Conservation (phyloP, 306 rosid species). For the Styphnolobium japonicum region DNA sequence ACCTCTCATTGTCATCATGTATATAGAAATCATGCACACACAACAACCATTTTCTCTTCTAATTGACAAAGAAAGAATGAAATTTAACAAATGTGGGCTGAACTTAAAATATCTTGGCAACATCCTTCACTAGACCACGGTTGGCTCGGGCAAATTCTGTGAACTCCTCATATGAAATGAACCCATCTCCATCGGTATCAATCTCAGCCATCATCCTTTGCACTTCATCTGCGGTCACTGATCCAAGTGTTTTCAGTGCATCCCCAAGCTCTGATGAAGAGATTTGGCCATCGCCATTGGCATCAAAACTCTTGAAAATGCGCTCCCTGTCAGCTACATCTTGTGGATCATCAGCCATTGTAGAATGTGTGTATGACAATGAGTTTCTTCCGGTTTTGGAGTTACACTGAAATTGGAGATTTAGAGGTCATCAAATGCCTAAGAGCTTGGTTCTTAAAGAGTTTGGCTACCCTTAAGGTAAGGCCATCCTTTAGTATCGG, state of each 20-base stretch:
- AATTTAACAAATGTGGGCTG: neutral
- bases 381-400: slow-evolving; percentile 3
- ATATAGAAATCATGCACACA: slow-evolving; percentile 17
- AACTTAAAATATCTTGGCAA: slow-evolving; percentile 64
- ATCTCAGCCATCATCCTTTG: slow-evolving; percentile 70
- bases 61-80: neutral
- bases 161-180: slow-evolving; percentile 65
- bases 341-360: slow-evolving; percentile 34
- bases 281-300: slow-evolving; percentile 69
- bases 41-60: neutral
- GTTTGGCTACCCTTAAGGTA: neutral
- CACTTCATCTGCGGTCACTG: slow-evolving; percentile 56
- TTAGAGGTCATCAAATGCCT: slow-evolving; percentile 9
- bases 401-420: slow-evolving; percentile 17
- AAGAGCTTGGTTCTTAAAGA: slow-evolving; percentile 28
- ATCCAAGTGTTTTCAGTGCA: slow-evolving; percentile 58
- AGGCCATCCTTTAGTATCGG: slow-evolving; percentile 50
- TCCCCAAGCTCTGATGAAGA: slow-evolving; percentile 72
- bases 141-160: slow-evolving; percentile 56
- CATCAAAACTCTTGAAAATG: slow-evolving; percentile 64
- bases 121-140: slow-evolving; percentile 61
- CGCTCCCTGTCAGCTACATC: slow-evolving; percentile 55
- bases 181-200: slow-evolving; percentile 71
- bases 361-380: neutral
- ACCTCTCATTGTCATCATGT: slow-evolving; percentile 21